These are phyloP conservation scores for Fusarium poae DNA, from an alignment of 2,329 filamentous ascomycete species.

Conservation along the genomic window DNA sequence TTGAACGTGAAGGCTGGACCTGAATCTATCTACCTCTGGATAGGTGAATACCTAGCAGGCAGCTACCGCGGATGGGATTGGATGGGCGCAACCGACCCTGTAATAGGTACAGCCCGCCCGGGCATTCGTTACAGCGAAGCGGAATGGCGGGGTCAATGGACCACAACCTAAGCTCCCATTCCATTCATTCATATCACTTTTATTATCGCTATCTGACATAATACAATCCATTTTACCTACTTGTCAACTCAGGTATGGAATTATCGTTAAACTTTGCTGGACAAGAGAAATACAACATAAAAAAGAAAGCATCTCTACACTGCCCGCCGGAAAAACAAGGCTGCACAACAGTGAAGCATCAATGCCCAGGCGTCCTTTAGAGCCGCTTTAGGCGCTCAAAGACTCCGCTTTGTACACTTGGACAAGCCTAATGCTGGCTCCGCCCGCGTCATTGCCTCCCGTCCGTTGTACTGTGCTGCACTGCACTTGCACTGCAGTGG, in stretches of 20 bases:
- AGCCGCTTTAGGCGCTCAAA: conserved; percentile 31
- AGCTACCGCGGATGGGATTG: conserved; percentile 15
- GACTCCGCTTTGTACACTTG: conserved; percentile 25
- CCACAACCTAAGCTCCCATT: neutral
- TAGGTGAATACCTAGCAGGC: conserved; percentile 33
- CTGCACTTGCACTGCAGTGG: neutral
- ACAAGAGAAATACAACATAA: neutral
- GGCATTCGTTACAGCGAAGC: conserved; percentile 9
- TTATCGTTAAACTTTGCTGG: neutral
- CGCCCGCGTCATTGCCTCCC: conserved; percentile 41
- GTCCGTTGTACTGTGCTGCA: neutral
- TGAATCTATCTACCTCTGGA: conserved; percentile 12
- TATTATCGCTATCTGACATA: neutral
- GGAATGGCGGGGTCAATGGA: conserved; percentile 9
- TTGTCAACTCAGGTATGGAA: neutral
- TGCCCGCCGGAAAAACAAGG: conserved; percentile 15
- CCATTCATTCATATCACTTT: neutral
- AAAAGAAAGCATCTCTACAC: neutral
- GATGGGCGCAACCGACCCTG: neutral
- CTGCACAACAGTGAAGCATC: conserved; percentile 13
- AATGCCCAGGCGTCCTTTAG: conserved; percentile 3
- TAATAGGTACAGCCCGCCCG: neutral
- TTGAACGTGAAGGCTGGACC: conserved; percentile 14
- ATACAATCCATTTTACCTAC: neutral
- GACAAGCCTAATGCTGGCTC: conserved; percentile 13